Evolutionary conservation across 106 monocot genomes (phyloP), one percentile per base, ranked within the genome.

Genomic region (Dactylorhiza incarnata): DNA sequence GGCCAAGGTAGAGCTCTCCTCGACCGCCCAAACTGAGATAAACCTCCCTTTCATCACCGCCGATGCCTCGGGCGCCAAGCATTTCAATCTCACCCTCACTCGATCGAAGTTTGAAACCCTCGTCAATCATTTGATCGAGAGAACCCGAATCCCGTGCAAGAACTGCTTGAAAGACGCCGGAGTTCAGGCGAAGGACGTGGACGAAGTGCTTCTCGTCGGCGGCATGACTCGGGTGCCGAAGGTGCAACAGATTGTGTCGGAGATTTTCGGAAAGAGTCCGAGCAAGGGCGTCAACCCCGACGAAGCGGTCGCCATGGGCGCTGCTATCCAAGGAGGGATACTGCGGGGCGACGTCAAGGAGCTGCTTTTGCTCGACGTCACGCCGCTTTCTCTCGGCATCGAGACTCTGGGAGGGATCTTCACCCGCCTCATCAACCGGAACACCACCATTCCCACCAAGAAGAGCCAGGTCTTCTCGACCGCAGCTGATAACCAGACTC

Each of bases 401-500:
- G 81, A 81, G 56, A 81, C 81, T 15, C 81, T 81, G 29, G 81
- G 81, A 55, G 81, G 81, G 15, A 81, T 81, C 5, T 81, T 81
- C 61, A 81, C 81, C 16, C 49, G 75, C 10, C 81, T 81, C 5
- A 79, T 79, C 79, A 79, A 79, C 79, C 16, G 79, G 49, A 79
- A 79, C 61, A 79, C 73, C 2, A 79, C 79, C 23, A 79, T 79
- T 24, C 79, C 79, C 2, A 79, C 79, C 59, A 79, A 79, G 79
- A 79, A 79, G 73, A 79, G 79, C 48, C 72, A 82, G 61, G 82
- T 86, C 43, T 89, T 89, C 78, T 89, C 89, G 3, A 89, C 89
- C 68, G 89, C 89, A 3, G 83, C 89, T 9, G 89, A 89, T 59
- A 89, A 89, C 69, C 89, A 89, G 65, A 89, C 89, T 24, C 89